Evolutionary conservation across 495 filamentous ascomycete species (phyloP).

Genomic region (Aspergillus panamensis): DNA sequence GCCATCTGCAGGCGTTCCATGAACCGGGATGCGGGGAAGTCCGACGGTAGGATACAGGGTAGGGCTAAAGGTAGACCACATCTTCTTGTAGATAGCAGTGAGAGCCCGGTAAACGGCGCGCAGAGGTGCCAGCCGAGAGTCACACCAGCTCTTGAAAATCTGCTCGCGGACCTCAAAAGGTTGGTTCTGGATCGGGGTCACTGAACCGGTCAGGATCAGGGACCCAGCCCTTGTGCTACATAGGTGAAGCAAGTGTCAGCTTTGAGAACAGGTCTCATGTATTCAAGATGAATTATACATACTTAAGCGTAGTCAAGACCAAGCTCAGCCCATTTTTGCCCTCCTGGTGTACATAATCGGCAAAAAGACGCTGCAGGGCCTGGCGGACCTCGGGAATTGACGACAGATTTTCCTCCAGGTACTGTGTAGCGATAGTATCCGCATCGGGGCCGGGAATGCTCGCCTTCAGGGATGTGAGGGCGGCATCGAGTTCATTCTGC

Average conservation of each 20-base stretch:
- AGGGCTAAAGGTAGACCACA: conserved; percentile 59
- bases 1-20: conserved; percentile 56
- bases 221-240: conserved; percentile 65
- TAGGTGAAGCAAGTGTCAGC: conserved; percentile 8
- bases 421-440: conserved; percentile 33
- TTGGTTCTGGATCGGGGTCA: conserved; percentile 60
- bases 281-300: conserved; percentile 12
- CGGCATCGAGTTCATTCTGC: conserved; percentile 33
- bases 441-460: conserved; percentile 32
- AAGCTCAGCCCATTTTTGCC: conserved; percentile 48
- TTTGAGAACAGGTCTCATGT: conserved; percentile 5
- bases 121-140: conserved; percentile 56
- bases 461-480: conserved; percentile 28
- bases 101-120: conserved; percentile 56
- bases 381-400: conserved; percentile 46
- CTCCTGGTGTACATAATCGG: conserved; percentile 42
- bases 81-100: conserved; percentile 49
- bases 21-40: conserved; percentile 57
- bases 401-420: conserved; percentile 49
- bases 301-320: conserved; percentile 54
- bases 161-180: conserved; percentile 56
- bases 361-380: conserved; percentile 42
- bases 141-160: conserved; percentile 56
- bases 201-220: conserved; percentile 61
- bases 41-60: conserved; percentile 55